Conservation (phyloP, 2,329 filamentous ascomycete genomes). For the Magnaporthiopsis incrustans region DNA sequence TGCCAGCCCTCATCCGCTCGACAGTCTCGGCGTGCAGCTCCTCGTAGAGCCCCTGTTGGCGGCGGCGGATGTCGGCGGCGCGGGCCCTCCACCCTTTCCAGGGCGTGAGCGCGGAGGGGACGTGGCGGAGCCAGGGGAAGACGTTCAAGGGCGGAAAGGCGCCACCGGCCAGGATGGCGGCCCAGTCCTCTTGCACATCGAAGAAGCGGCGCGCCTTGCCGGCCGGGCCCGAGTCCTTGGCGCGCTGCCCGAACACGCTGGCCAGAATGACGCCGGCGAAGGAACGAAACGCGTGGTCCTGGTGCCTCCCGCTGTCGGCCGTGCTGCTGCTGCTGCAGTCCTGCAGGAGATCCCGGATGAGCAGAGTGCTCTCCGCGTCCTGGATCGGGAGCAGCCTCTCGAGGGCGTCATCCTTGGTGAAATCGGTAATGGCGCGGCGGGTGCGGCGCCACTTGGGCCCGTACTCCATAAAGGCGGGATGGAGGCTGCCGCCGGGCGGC, state of each 20-base stretch:
- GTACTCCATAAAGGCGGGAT: neutral
- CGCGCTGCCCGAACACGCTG: slow-evolving; percentile 35
- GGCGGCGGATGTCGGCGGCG: slow-evolving; percentile 26
- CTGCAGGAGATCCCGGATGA: slow-evolving; percentile 32
- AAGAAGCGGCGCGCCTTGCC: neutral
- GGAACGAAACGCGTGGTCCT: neutral
- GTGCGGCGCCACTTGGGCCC: neutral
- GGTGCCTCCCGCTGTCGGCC: neutral
- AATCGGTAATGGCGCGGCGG: slow-evolving; percentile 13
- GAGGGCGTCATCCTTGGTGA: slow-evolving; percentile 26
- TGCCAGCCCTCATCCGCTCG: slow-evolving; percentile 16
- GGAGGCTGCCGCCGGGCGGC: neutral
- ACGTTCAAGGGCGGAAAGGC: slow-evolving; percentile 38
- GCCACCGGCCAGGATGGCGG: slow-evolving; percentile 13
- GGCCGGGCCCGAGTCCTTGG: slow-evolving; percentile 16
- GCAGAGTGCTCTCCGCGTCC: slow-evolving; percentile 37
- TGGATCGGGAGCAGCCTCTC: slow-evolving; percentile 35
- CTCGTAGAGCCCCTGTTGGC: slow-evolving; percentile 29
- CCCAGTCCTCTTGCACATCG: slow-evolving; percentile 9
- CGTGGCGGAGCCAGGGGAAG: slow-evolving; percentile 32
- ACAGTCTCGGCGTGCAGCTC: slow-evolving; percentile 27
- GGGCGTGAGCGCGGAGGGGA: slow-evolving; percentile 34
- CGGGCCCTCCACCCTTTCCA: slow-evolving; percentile 29
- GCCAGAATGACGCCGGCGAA: slow-evolving; percentile 34
- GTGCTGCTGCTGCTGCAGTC: slow-evolving; percentile 18